A percentile compares a stretch with the other conserved stretches of the same genome.
phyloP scores from a whole-genome alignment of 345 rosid genomes.

The Sapria himalayana region DNA sequence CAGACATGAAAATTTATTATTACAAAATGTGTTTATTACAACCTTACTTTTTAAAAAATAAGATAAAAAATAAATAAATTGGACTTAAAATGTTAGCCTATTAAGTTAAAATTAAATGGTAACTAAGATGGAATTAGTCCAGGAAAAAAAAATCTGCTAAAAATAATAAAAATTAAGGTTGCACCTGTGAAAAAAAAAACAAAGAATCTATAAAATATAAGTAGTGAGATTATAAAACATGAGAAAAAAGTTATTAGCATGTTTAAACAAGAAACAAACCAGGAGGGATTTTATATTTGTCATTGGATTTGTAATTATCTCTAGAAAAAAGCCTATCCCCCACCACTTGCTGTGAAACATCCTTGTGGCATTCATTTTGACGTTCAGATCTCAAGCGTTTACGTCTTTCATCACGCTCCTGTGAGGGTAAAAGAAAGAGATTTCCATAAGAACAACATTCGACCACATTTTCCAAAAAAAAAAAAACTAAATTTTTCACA shows the following conservation, averaged over 20 bases:
- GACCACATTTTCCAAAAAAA: neutral
- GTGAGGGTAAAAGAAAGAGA: neutral
- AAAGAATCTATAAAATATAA: no score
- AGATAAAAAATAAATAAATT: no score
- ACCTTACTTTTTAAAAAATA: no score
- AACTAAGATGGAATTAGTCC: neutral
- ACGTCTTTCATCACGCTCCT: constrained; percentile 97
- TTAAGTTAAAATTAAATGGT: neutral
- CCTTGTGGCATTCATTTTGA: constrained; percentile 30
- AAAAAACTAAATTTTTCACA: neutral
- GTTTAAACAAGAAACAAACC: constrained; percentile 22
- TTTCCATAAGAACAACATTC: neutral
- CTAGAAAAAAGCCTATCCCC: constrained; percentile 29
- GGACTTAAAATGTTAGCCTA: neutral
- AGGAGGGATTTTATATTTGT: constrained; percentile 62
- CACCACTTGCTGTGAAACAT: constrained; percentile 26
- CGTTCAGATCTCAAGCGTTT: constrained; percentile 48
- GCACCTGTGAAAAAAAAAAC: no score
- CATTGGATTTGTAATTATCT: constrained; percentile 27
- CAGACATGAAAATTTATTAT: no score
- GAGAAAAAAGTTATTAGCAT: constrained; percentile 1
- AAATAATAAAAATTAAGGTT: no score
- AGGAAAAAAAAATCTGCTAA: neutral
- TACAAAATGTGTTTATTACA: no score
- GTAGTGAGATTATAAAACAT: neutral